Conservation (phyloP, 2,329 filamentous ascomycete species). For the Aureobasidium sp. region DNA sequence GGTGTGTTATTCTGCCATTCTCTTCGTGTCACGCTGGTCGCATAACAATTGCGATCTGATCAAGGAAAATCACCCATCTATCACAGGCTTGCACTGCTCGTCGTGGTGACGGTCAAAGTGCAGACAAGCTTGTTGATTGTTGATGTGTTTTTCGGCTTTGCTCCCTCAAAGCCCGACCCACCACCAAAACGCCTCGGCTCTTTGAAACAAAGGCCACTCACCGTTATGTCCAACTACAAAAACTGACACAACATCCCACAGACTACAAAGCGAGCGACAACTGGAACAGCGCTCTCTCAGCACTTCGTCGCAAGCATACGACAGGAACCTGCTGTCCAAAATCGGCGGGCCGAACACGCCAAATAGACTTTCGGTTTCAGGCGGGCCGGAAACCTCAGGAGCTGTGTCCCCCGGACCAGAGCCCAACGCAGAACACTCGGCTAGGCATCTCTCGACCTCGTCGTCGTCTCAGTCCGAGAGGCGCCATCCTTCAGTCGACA, state of each 20-base stretch:
- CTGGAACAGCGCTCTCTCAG: slow-evolving; percentile 50
- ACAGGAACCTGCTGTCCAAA: slow-evolving; percentile 53
- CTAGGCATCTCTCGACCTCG: slow-evolving; percentile 32
- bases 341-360: slow-evolving; percentile 53
- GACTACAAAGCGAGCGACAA: slow-evolving; percentile 52
- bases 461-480: slow-evolving; percentile 27
- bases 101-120: background rate
- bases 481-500: slow-evolving; percentile 29
- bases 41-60: background rate
- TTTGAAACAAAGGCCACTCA: background rate
- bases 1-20: slow-evolving; percentile 27
- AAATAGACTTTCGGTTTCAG: slow-evolving; percentile 33
- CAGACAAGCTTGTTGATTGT: background rate
- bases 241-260: slow-evolving; percentile 22
- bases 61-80: background rate
- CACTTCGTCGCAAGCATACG: slow-evolving; percentile 53
- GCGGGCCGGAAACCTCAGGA: slow-evolving; percentile 24
- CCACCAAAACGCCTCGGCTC: background rate
- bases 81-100: background rate
- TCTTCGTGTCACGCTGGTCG: background rate
- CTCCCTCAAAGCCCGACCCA: background rate
- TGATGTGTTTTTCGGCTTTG: slow-evolving; percentile 1
- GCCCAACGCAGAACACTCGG: slow-evolving; percentile 33
- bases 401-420: slow-evolving; percentile 31
- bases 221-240: background rate